Conservation (phyloP, 2,329 filamentous ascomycete genomes). For the Aspergillus hortae region DNA sequence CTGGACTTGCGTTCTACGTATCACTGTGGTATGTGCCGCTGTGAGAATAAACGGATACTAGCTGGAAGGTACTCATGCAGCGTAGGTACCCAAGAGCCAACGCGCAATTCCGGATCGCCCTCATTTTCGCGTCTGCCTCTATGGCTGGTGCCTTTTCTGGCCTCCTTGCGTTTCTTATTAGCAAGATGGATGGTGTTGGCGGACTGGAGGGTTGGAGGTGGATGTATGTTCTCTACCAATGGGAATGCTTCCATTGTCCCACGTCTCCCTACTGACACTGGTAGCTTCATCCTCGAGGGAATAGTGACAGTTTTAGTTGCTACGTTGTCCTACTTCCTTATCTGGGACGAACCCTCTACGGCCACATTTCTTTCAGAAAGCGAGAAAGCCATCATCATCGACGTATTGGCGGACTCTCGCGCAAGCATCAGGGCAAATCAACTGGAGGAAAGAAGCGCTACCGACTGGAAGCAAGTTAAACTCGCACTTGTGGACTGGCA, state of each 20-base stretch:
- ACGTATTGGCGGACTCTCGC: background rate
- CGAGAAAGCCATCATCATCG: background rate
- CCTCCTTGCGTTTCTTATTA: background rate
- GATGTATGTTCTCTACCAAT: background rate
- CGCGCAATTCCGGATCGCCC: background rate
- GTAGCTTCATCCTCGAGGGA: background rate
- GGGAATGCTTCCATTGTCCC: too few species aligned
- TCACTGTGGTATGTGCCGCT: background rate
- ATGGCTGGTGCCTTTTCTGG: background rate
- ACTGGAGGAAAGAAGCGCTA: too few species aligned
- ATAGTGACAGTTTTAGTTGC: background rate
- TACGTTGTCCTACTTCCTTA: background rate
- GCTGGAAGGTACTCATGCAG: too few species aligned
- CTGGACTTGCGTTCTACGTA: too few species aligned
- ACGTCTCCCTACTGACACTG: too few species aligned
- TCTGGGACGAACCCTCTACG: background rate
- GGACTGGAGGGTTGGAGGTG: background rate
- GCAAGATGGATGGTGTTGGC: background rate
- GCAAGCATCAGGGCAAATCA: too few species aligned
- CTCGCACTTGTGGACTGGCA: too few species aligned
- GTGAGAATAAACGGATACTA: background rate
- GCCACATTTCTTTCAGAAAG: background rate
- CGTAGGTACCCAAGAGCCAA: too few species aligned
- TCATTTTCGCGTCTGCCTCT: background rate
- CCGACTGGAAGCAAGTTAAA: too few species aligned